A percentile compares a stretch with the other conserved stretches of the same genome.
Conservation (phyloP, 805 yeast genomes). For the Saccharomyces jurei region DNA sequence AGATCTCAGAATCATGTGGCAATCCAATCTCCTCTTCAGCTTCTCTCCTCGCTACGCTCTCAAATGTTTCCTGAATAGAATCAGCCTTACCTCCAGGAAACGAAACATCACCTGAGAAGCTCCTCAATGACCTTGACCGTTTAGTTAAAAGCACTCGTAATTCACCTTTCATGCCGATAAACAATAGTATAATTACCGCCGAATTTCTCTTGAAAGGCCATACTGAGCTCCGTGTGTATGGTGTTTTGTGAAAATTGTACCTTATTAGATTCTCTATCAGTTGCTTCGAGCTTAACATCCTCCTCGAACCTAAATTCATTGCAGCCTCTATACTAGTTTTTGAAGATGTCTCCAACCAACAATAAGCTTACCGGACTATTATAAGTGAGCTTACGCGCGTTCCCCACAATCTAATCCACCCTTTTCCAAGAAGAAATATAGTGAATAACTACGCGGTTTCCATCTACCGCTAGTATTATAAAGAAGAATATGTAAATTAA, state of each 20-base stretch:
- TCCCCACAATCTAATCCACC: background rate
- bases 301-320: background rate
- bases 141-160: conserved; percentile 72
- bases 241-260: conserved; percentile 5
- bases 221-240: conserved; percentile 29
- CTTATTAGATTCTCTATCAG: conserved; percentile 16
- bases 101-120: conserved; percentile 85
- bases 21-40: conserved; percentile 83
- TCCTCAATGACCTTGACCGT: conserved; percentile 57
- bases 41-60: conserved; percentile 74
- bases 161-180: conserved; percentile 65
- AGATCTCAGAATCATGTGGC: conserved; percentile 37
- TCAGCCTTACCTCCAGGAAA: conserved; percentile 94
- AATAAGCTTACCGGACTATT: background rate
- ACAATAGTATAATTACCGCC: conserved; percentile 68
- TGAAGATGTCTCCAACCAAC: background rate
- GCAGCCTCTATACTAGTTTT: background rate
- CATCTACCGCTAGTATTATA: background rate
- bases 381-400: background rate
- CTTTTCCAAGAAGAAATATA: background rate
- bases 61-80: conserved; percentile 51
- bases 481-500: background rate
- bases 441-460: background rate
- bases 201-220: conserved; percentile 77
- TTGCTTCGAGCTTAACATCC: conserved; percentile 14